phyloP scores from a whole-genome alignment of 176 grass and related monocot species.

The Eleusine indica region DNA sequence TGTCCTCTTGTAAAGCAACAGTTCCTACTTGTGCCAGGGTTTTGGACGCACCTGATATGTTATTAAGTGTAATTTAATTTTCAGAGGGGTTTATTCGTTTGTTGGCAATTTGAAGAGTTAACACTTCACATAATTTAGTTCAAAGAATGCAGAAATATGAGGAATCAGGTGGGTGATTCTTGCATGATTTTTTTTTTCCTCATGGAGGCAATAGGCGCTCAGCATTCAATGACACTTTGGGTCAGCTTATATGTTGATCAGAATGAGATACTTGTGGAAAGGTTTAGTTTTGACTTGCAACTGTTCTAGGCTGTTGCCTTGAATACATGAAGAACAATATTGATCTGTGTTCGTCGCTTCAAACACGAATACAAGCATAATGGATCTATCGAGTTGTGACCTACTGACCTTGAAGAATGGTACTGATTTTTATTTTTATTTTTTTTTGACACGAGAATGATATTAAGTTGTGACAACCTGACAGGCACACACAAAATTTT shows the following conservation, averaged over 20 bases:
- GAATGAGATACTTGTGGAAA: too few species aligned
- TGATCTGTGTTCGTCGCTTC: too few species aligned
- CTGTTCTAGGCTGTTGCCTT: not conserved
- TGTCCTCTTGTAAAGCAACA: slow-evolving; percentile 44
- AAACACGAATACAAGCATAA: too few species aligned
- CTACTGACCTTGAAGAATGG: too few species aligned
- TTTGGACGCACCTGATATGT: slow-evolving; percentile 12
- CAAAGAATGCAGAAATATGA: not conserved
- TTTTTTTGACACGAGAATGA: too few species aligned
- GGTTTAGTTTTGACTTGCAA: too few species aligned
- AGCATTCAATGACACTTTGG: not conserved
- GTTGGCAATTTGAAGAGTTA: not conserved
- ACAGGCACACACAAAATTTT: too few species aligned
- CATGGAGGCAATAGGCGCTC: not conserved
- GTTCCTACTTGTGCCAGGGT: slow-evolving; percentile 37
- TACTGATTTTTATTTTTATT: too few species aligned
- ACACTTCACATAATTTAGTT: not conserved
- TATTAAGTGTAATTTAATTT: slow-evolving; percentile 26
- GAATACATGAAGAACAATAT: not conserved
- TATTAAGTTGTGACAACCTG: too few species aligned
- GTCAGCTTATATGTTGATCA: not conserved
- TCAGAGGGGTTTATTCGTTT: not conserved
- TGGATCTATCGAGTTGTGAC: too few species aligned
- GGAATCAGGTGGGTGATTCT: not conserved
- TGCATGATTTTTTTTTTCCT: not conserved